Percentiles rank a stretch among this genome's conserved stretches.
phyloP scores from a whole-genome alignment of 768 basidiomycete species.

The Holtermannia corniformis region DNA sequence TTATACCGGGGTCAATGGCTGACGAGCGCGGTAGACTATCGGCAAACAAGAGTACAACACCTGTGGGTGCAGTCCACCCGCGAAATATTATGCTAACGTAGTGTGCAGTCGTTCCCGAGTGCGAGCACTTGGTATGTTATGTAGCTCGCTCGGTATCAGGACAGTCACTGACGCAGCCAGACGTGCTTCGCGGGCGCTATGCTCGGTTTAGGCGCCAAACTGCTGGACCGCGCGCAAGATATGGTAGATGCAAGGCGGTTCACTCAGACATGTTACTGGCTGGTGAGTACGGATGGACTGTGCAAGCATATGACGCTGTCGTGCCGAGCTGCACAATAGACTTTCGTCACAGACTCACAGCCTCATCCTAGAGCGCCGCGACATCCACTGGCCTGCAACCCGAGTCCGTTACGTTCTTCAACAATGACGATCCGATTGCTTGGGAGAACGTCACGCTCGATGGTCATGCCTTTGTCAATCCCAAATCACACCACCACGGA shows the following conservation, averaged over 20 bases:
- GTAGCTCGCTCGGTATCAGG: not conserved
- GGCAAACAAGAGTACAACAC: constrained; percentile 16
- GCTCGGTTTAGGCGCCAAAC: constrained; percentile 43
- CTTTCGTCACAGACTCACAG: not conserved
- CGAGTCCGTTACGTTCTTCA: constrained; percentile 33
- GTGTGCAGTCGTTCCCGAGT: constrained; percentile 17
- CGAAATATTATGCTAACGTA: constrained; percentile 2
- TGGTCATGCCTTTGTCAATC: constrained; percentile 1
- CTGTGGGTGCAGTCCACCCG: not conserved
- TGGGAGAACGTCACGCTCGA: constrained; percentile 13
- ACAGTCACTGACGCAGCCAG: not conserved
- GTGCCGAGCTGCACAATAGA: not conserved
- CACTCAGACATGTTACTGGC: constrained; percentile 43
- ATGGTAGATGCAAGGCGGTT: constrained; percentile 32
- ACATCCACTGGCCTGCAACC: constrained; percentile 38
- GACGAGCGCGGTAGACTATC: constrained; percentile 4
- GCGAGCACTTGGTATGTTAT: constrained; percentile 22
- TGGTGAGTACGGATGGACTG: constrained; percentile 5
- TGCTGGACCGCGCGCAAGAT: constrained; percentile 41
- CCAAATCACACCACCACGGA: not conserved
- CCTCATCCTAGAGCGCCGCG: constrained; percentile 21
- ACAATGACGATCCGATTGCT: constrained; percentile 1
- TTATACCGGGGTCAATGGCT: not conserved
- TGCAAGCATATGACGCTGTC: not conserved
- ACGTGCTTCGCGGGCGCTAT: constrained; percentile 45